These are phyloP conservation scores for Petasospora rhodanensis DNA, from an alignment of 1,139 yeast species.

Conservation along the genomic window DNA sequence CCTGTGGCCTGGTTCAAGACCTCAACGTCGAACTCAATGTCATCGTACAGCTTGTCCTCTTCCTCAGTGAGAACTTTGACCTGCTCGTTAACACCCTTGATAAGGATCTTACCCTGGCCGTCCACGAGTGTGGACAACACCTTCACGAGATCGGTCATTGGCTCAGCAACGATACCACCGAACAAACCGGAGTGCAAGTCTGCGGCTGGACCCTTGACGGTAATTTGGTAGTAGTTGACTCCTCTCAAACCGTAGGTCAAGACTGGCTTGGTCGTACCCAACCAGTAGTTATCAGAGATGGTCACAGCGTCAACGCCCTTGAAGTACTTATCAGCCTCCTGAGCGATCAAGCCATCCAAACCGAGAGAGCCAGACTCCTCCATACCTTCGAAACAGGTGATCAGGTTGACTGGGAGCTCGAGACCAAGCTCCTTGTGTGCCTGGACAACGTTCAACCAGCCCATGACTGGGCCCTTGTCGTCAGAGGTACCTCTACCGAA, in stretches of 20 bases:
- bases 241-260: constrained; percentile 98
- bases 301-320: constrained; percentile 90
- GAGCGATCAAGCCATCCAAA: constrained; percentile 72
- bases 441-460: constrained; percentile 91
- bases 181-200: constrained; percentile 97
- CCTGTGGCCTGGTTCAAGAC: constrained; percentile 90
- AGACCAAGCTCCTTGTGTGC: constrained; percentile 82
- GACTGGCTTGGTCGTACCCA: constrained; percentile 94
- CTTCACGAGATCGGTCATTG: constrained; percentile 88
- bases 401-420: constrained; percentile 89
- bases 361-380: constrained; percentile 97
- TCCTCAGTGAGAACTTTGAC: constrained; percentile 85
- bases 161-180: constrained; percentile 97
- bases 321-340: constrained; percentile 77
- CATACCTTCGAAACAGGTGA: constrained; percentile 97
- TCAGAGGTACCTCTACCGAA: constrained; percentile 96
- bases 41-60: constrained; percentile 76
- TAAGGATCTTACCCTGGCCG: constrained; percentile 71
- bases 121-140: constrained; percentile 75
- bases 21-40: constrained; percentile 76
- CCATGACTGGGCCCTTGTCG: constrained; percentile 97
- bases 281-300: constrained; percentile 97
- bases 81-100: constrained; percentile 90
- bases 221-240: constrained; percentile 84
- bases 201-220: constrained; percentile 87